Percentiles rank a stretch among this genome's conserved stretches.
These are phyloP conservation scores for Panicum hallii DNA, from an alignment of 202 grass and related monocot genomes.

Conservation along the genomic window DNA sequence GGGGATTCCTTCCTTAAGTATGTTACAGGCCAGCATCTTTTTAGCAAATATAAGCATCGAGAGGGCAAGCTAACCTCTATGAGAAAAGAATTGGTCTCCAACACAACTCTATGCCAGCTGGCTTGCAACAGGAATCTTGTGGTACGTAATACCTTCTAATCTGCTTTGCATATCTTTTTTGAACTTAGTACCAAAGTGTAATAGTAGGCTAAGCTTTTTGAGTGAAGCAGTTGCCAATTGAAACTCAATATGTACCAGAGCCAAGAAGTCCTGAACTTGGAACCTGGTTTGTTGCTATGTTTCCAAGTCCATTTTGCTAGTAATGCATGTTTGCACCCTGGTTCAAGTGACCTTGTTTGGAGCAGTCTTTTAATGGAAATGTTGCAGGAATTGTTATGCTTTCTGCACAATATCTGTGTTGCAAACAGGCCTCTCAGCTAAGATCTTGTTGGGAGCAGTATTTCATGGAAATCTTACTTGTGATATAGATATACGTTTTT, in stretches of 20 bases:
- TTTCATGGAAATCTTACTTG: not conserved
- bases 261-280: not conserved
- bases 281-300: slow-evolving; percentile 9
- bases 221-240: not conserved
- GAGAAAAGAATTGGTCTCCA: slow-evolving; percentile 67
- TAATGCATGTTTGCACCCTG: not conserved
- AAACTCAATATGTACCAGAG: not conserved
- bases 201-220: not conserved
- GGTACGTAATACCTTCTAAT: slow-evolving; percentile 46
- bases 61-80: slow-evolving; percentile 66
- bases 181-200: not conserved
- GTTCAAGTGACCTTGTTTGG: slow-evolving; percentile 6
- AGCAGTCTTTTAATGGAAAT: not conserved
- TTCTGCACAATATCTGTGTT: not conserved
- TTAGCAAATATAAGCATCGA: slow-evolving; percentile 65
- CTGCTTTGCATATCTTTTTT: slow-evolving; percentile 16
- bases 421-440: not conserved
- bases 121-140: slow-evolving; percentile 56
- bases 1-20: slow-evolving; percentile 93
- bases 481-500: not conserved
- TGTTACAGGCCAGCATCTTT: slow-evolving; percentile 67
- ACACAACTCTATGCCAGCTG: slow-evolving; percentile 62
- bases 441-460: not conserved
- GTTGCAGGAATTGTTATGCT: not conserved
- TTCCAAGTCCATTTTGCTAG: not conserved